These are phyloP conservation scores for Cystofilobasidium macerans DNA, from an alignment of 768 basidiomycete genomes.

Conservation along the genomic window DNA sequence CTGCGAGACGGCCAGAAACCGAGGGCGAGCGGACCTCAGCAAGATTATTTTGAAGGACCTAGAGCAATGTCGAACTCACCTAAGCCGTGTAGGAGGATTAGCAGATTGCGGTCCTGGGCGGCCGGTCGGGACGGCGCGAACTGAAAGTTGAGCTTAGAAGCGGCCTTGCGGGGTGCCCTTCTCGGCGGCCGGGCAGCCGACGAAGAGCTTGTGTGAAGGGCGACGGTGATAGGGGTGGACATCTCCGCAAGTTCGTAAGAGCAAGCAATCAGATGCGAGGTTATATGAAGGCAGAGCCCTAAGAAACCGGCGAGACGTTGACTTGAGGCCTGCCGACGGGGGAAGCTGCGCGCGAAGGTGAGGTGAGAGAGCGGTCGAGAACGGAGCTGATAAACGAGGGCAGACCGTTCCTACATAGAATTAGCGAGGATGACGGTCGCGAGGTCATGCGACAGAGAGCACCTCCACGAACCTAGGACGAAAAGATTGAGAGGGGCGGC, in stretches of 20 bases:
- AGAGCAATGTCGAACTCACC: constrained; percentile 44
- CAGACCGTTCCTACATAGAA: too few species aligned
- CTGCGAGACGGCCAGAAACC: constrained; percentile 40
- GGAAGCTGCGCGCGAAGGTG: too few species aligned
- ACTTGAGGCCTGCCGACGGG: too few species aligned
- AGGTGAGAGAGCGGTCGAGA: too few species aligned
- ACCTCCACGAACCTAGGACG: too few species aligned
- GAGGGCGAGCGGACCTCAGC: background rate
- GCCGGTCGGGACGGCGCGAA: constrained; percentile 71
- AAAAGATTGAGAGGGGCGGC: too few species aligned
- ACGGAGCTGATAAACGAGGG: too few species aligned
- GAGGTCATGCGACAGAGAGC: too few species aligned
- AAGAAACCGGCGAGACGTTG: too few species aligned
- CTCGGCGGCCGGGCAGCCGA: background rate
- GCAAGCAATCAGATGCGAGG: background rate
- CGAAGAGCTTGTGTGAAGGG: background rate
- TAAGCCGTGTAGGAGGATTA: constrained; percentile 74
- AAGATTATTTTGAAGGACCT: background rate
- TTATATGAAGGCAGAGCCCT: background rate
- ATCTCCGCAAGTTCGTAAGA: background rate
- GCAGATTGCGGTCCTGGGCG: constrained; percentile 63
- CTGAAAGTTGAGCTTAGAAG: constrained; percentile 40
- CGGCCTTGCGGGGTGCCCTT: background rate
- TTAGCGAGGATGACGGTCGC: too few species aligned
- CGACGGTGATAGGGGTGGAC: constrained; percentile 14